Base-by-base conservation (phyloP, 192 early-diverging fungal genomes). In the Umbelopsis ramanniana region DNA sequence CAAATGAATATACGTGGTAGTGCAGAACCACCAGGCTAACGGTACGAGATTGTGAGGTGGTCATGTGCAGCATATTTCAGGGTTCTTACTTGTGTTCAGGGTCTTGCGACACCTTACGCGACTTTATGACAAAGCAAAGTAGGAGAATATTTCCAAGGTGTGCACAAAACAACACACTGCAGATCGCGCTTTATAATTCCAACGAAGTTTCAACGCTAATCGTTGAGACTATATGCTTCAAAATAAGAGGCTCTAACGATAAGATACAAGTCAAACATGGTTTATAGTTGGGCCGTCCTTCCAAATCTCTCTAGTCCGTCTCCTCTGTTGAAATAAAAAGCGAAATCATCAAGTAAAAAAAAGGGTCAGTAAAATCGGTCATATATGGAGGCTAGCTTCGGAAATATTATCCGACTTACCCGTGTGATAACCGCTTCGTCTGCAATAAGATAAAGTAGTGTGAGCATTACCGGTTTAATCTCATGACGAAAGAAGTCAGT, bases 371-470 rank as follows among this genome's bases (percentile, higher is more conserved):
- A 14, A 17, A 29, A 37, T n/a, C 3, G 14, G 26, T 63, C 17
- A 17, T 63, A 19, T 4, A 37, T 15, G 37, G 33, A 63, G 17
- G 17, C n/a, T 35, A 37, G 4, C 11, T 2, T 35, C 2, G 17
- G 17, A 35, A 37, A 35, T 35, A 35, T 35, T 63, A 37, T 57
- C 54, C 54, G 57, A 63, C 57, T 63, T 33, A 63, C 57, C 57
- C 33, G 57, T 63, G 68, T 91, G 88, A 75, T 97, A 97, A 7
- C 89, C 90, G 71, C 88, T 82, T 79, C 93, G 92, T 22, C 97
- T 90, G 57, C 19, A 37, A 29, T 12, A 37, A 37, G 57, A 63
- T 19, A 63, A 10, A 26, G 19, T 63, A 63, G 7, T 37, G 29
- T 14, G 15, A 55, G 53, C 19, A 63, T 37, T 26, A 63, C 6